Conservation (phyloP, 805 yeast genomes). For the Saturnispora quitensis region DNA sequence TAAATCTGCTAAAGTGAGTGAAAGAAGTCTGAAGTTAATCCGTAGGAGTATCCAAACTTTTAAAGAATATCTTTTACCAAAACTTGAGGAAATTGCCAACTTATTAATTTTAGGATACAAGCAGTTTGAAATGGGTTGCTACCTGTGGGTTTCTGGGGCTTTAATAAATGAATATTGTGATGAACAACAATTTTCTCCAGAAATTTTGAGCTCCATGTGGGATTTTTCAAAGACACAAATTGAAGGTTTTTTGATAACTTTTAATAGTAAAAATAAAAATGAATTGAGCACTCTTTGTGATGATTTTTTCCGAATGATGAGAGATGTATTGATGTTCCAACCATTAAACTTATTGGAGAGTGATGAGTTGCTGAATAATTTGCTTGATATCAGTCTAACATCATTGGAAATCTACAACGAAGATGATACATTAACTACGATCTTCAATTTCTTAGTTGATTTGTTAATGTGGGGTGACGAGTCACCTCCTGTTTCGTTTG, state of each 20-base stretch:
- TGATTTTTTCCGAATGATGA: slow-evolving; percentile 76
- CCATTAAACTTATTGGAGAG: slow-evolving; percentile 44
- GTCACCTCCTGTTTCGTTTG: slow-evolving; percentile 68
- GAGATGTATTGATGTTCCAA: slow-evolving; percentile 68
- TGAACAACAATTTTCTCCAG: slow-evolving; percentile 27
- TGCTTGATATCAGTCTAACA: slow-evolving; percentile 50
- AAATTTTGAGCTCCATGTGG: slow-evolving; percentile 42
- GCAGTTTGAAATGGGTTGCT: slow-evolving; percentile 66
- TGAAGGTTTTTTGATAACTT: slow-evolving; percentile 39
- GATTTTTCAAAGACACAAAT: slow-evolving; percentile 64
- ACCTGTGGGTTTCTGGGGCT: slow-evolving; percentile 83
- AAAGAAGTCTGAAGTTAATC: slow-evolving; percentile 61
- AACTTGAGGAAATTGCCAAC: slow-evolving; percentile 57
- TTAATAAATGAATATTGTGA: slow-evolving; percentile 65
- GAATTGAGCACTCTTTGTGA: slow-evolving; percentile 55
- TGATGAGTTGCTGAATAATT: slow-evolving; percentile 39
- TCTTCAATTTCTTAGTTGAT: slow-evolving; percentile 73
- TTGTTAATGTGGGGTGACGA: slow-evolving; percentile 77
- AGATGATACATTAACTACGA: slow-evolving; percentile 58
- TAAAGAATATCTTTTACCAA: slow-evolving; percentile 44
- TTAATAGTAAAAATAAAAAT: slow-evolving; percentile 22
- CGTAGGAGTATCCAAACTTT: slow-evolving; percentile 58
- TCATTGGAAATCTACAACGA: slow-evolving; percentile 49
- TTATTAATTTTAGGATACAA: slow-evolving; percentile 64
- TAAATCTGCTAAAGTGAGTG: slow-evolving; percentile 54